phyloP scores from a whole-genome alignment of 2,329 filamentous ascomycete species.

The Lizonia empirigonia region DNA sequence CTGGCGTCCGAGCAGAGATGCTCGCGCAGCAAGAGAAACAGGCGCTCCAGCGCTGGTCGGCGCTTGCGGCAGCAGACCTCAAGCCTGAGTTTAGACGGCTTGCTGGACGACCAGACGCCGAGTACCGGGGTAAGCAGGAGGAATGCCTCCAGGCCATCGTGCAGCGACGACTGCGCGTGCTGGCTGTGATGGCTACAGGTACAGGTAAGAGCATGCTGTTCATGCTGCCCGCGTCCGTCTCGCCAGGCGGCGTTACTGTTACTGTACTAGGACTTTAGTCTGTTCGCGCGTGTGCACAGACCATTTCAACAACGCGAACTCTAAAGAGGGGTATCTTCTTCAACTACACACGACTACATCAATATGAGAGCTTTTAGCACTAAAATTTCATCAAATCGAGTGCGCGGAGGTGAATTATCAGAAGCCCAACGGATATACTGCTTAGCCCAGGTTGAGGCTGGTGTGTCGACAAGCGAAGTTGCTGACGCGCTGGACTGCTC shows the following conservation, averaged over 20 bases:
- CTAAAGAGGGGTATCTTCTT: no score
- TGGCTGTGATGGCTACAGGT: constrained; percentile 21
- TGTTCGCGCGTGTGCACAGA: no score
- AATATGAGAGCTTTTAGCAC: no score
- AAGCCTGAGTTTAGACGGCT: constrained; percentile 7
- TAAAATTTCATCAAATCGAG: no score
- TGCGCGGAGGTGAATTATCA: no score
- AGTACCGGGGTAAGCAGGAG: constrained; percentile 16
- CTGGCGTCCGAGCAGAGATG: neutral
- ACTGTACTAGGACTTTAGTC: no score
- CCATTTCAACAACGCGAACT: no score
- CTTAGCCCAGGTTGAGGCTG: no score
- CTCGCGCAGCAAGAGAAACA: constrained; percentile 1
- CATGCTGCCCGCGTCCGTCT: constrained; percentile 19
- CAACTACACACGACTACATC: no score
- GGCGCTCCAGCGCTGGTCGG: constrained; percentile 4
- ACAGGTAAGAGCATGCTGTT: constrained; percentile 27
- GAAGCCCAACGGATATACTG: no score
- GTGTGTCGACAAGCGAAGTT: no score
- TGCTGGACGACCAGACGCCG: neutral
- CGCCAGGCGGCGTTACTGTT: neutral
- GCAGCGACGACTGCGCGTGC: constrained; percentile 4
- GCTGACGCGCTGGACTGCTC: no score
- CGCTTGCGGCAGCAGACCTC: constrained; percentile 1
- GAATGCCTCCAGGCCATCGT: constrained; percentile 18